Conservation (phyloP, 352 stramenopile genomes). For the Phytopythium chamaehyphon region DNA sequence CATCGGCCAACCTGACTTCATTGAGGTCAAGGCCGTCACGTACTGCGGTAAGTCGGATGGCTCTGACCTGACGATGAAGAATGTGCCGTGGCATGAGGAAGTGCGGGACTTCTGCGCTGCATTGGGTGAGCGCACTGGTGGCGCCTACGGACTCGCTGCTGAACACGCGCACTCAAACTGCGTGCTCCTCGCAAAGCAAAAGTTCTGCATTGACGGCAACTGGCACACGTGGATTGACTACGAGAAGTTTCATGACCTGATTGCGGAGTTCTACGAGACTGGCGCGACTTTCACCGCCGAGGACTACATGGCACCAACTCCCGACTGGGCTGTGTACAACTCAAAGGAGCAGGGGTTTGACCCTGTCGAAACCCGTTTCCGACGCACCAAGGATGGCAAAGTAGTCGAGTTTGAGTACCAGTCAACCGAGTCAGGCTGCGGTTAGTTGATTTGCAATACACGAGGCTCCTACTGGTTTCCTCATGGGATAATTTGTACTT, state of each 20-base stretch:
- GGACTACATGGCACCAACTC: constrained; percentile 94
- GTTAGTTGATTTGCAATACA: constrained; percentile 20
- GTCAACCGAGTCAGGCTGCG: constrained; percentile 79
- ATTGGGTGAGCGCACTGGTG: constrained; percentile 68
- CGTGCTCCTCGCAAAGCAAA: constrained; percentile 92
- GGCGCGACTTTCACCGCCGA: constrained; percentile 87
- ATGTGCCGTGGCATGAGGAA: constrained; percentile 98
- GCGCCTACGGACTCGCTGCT: constrained; percentile 92
- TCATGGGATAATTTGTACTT: too few relatives aligned
- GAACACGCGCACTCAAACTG: constrained; percentile 97
- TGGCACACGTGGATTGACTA: constrained; percentile 99
- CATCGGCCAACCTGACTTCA: constrained; percentile 89
- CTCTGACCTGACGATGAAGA: constrained; percentile 97
- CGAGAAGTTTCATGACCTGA: constrained; percentile 93
- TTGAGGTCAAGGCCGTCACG: constrained; percentile 97
- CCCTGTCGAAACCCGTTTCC: constrained; percentile 91
- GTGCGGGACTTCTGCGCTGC: constrained; percentile 91
- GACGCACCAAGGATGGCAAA: constrained; percentile 83
- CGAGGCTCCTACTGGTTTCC: too few relatives aligned
- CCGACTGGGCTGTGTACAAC: constrained; percentile 95
- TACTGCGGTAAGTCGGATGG: constrained; percentile 98
- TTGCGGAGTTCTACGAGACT: constrained; percentile 77
- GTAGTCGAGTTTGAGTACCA: constrained; percentile 83
- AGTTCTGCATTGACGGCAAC: constrained; percentile 83
- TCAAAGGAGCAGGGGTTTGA: constrained; percentile 96